phyloP scores from a whole-genome alignment of 140 eudicot genomes.

The Oenanthe javanica region DNA sequence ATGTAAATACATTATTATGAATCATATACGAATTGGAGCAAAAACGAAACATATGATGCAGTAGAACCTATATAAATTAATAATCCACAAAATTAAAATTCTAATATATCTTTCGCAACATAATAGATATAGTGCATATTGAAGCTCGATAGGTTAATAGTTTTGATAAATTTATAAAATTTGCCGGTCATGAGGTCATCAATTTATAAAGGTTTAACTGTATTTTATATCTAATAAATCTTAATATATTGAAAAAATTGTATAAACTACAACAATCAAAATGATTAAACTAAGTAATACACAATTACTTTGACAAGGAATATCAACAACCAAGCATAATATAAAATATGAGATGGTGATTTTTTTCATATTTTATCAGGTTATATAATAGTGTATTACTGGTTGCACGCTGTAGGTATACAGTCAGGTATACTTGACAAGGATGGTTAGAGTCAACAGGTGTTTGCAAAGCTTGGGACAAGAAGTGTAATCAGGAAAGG shows the following conservation, averaged over 20 bases:
- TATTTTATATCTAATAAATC: neutral
- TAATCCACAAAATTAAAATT: no score
- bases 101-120: no score
- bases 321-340: neutral
- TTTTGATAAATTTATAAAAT: no score
- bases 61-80: no score
- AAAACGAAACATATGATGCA: neutral
- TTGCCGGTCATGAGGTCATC: no score
- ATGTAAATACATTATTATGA: neutral
- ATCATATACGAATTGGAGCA: neutral
- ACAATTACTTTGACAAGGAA: neutral
- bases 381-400: neutral
- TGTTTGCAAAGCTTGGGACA: neutral
- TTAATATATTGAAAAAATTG: neutral
- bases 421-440: neutral
- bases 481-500: neutral
- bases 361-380: neutral
- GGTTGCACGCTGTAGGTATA: neutral
- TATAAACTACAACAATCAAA: neutral
- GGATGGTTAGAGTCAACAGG: neutral
- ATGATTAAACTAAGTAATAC: neutral
- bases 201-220: no score
- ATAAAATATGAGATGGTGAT: neutral
- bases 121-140: no score
- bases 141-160: no score